These are phyloP conservation scores for Phialophora tarda DNA, from an alignment of 2,329 filamentous ascomycete species.

Conservation along the genomic window DNA sequence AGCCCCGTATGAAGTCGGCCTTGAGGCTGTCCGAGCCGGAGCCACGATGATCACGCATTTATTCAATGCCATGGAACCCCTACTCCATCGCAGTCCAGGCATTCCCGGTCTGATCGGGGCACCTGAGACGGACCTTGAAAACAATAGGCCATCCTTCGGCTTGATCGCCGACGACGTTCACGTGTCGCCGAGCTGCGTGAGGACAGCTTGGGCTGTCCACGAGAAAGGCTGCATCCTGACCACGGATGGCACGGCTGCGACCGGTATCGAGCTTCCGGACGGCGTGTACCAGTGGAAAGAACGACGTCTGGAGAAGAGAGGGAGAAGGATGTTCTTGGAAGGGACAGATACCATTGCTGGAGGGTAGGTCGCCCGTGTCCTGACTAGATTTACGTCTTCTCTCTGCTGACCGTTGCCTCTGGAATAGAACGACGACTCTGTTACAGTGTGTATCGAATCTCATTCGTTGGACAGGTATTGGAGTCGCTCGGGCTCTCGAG, in stretches of 20 bases:
- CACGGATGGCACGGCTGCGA: conserved; percentile 61
- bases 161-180: conserved; percentile 61
- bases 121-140: conserved; percentile 44
- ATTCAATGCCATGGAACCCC: conserved; percentile 89
- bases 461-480: conserved; percentile 71
- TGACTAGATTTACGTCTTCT: no score
- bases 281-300: conserved; percentile 55
- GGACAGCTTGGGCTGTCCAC: conserved; percentile 69
- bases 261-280: conserved; percentile 52
- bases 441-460: conserved; percentile 83
- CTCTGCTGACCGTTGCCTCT: no score
- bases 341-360: conserved; percentile 6
- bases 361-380: not conserved
- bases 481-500: conserved; percentile 69
- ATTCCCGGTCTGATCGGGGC: conserved; percentile 80
- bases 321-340: no score
- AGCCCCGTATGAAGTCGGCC: conserved; percentile 64
- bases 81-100: conserved; percentile 88
- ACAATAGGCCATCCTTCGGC: conserved; percentile 53
- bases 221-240: conserved; percentile 69
- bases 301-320: not conserved
- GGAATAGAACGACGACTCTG: conserved; percentile 61
- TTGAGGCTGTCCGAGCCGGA: conserved; percentile 70
- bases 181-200: conserved; percentile 56
- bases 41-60: conserved; percentile 89